phyloP scores from a whole-genome alignment of 768 basidiomycete species.

The Dictyophora rubrovolvata region DNA sequence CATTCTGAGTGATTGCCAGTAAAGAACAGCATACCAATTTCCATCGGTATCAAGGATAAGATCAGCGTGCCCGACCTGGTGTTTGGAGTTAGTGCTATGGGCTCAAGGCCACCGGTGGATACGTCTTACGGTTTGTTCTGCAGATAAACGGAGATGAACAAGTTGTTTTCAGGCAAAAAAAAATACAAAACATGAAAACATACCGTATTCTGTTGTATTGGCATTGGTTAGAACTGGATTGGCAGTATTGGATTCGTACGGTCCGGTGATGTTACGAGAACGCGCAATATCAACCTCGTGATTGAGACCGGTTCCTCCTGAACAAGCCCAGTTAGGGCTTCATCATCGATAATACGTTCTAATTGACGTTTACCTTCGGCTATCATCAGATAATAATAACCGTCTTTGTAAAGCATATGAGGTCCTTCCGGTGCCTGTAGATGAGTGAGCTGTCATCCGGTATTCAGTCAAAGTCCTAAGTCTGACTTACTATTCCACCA shows the following conservation, averaged over 20 bases:
- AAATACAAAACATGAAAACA: not conserved
- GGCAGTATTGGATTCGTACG: slow-evolving; percentile 3
- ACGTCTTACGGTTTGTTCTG: slow-evolving; percentile 1
- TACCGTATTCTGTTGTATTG: slow-evolving; percentile 3
- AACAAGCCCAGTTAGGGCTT: not conserved
- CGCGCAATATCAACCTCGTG: slow-evolving; percentile 3
- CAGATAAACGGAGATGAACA: not conserved
- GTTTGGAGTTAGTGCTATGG: not conserved
- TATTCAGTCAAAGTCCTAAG: not conserved
- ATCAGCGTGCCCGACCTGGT: slow-evolving; percentile 5
- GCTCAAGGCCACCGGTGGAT: not conserved
- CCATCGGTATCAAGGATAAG: not conserved
- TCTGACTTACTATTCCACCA: not conserved
- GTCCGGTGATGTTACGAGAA: not conserved
- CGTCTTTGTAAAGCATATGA: slow-evolving; percentile 1
- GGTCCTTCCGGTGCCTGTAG: slow-evolving; percentile 3
- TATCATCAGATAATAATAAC: slow-evolving; percentile 5
- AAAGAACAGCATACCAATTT: not conserved
- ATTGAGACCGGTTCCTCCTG: slow-evolving; percentile 5
- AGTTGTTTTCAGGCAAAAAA: not conserved
- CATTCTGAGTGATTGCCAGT: not conserved
- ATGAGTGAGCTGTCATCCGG: not conserved
- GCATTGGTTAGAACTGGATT: slow-evolving; percentile 5
- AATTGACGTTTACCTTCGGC: not conserved
- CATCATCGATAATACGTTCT: not conserved